Base-by-base conservation (phyloP, 148 eudicot species). In the Pouteria glomerata region DNA sequence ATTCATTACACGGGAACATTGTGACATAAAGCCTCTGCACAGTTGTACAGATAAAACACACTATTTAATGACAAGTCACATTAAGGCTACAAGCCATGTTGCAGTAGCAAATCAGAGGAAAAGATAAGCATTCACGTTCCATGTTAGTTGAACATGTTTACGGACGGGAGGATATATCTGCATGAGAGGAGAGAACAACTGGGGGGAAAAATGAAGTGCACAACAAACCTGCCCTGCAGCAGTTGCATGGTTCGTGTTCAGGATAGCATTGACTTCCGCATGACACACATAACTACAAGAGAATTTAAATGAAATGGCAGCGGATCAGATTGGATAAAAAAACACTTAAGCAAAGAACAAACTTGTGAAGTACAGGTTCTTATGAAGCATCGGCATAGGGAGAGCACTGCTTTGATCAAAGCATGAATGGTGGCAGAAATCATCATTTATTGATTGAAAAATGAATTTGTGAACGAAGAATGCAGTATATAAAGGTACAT, bases 1-100 rank as follows among this genome's bases (percentile, higher is more conserved):
- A 93, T 77, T 93, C 98, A 56, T 90, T 93, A 88, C 97, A 93
- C 50, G 98, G 98, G 76, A 93, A 93, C 98, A 93, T 93, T 51
- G 97, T 90, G 30, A 90, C 98, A 47, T 93, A 93, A 29, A 93
- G 98, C 76, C 85, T 93, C 98, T 93, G 90, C 85, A 82, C 33
- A 19, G 50, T 37, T 14, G 39, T 0, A 69, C 30, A 8, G 39
- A 70, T 14, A 74, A 50, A 8, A 37, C 4, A 51, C 10, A 41
- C 19, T n/a, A 37, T 35, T 24, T 37, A 57, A 53, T 24, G 31
- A 51, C 29, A 68, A 19, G n/a, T 69, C 62, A 21, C 19, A 68
- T 37, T 51, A 26, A 59, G 26, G 13, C 41, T 26, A 57, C 44
- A 27, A 57, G 29, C n/a, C 45, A 69, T n/a, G 21, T 55, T 39